Conservation (phyloP, 208 protist genomes). For the Trypanosoma vivax region DNA sequence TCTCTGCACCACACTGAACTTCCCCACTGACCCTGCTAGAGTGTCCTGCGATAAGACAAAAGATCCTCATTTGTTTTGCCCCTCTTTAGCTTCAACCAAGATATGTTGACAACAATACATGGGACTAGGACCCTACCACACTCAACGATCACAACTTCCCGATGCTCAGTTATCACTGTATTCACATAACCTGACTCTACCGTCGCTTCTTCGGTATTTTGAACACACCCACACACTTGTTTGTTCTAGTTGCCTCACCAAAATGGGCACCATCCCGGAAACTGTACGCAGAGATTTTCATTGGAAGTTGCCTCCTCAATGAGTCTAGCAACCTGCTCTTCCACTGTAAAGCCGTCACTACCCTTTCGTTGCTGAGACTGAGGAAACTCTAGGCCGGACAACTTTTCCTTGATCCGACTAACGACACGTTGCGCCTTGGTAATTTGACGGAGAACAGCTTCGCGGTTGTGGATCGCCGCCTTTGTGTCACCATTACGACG, state of each 20-base stretch:
- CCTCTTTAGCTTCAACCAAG: too few species aligned
- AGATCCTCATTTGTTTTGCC: too few species aligned
- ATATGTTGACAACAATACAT: too few species aligned
- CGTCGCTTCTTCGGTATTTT: background rate
- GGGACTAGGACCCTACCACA: too few species aligned
- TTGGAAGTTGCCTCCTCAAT: conserved; percentile 96
- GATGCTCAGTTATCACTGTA: too few species aligned
- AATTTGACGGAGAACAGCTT: conserved; percentile 61
- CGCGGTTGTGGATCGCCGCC: background rate
- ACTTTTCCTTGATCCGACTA: conserved; percentile 95
- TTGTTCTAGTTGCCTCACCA: conserved; percentile 77
- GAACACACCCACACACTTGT: background rate
- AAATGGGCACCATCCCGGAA: conserved; percentile 98
- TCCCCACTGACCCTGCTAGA: too few species aligned
- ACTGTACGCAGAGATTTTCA: conserved; percentile 98
- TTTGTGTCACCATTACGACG: conserved; percentile 1
- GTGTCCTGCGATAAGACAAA: too few species aligned
- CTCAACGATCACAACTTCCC: too few species aligned
- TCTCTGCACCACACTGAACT: too few species aligned
- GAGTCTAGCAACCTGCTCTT: conserved; percentile 89
- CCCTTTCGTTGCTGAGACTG: conserved; percentile 12
- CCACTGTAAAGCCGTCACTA: conserved; percentile 67
- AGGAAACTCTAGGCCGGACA: conserved; percentile 96
- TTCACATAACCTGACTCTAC: too few species aligned
- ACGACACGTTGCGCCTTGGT: conserved; percentile 95